phyloP scores from a whole-genome alignment of 306 rosid species.

The Cucumis sativus region DNA sequence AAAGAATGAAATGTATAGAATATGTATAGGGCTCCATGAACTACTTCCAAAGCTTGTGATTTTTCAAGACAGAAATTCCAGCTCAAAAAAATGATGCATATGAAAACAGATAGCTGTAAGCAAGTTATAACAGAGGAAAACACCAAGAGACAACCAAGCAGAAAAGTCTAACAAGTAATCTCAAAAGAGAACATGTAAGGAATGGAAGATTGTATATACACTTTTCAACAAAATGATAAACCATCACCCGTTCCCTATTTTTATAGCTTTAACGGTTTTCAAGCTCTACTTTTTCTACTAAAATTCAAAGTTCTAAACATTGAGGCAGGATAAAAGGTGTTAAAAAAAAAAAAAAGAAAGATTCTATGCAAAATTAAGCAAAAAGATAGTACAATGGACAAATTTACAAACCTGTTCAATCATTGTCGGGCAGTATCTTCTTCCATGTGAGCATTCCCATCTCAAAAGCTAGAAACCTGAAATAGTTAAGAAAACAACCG shows the following conservation, averaged over 20 bases:
- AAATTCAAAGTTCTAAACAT: not conserved
- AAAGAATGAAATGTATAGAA: not conserved
- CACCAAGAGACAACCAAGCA: conserved; percentile 1
- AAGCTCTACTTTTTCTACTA: not conserved
- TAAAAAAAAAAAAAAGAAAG: not conserved
- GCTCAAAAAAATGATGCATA: conserved; percentile 1
- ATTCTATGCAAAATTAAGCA: not conserved
- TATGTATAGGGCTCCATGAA: not conserved
- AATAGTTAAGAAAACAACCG: not conserved
- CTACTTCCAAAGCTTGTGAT: not conserved
- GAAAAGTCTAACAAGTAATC: conserved; percentile 1
- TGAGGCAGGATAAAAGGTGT: not conserved
- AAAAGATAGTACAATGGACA: not conserved
- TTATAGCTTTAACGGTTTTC: not conserved
- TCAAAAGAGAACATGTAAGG: not conserved
- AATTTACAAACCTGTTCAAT: not conserved
- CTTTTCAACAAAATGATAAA: not conserved
- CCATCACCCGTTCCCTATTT: not conserved
- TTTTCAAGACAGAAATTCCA: not conserved
- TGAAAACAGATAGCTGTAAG: conserved; percentile 7
- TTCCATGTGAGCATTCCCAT: not conserved
- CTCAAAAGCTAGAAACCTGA: not conserved
- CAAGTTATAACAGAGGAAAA: not conserved
- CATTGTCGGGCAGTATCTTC: not conserved
- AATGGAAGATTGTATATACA: not conserved